A percentile compares a stretch with the other conserved stretches of the same genome.
These are phyloP conservation scores for Trichoderma sp. DNA, from an alignment of 2,329 filamentous ascomycete genomes.

Conservation along the genomic window DNA sequence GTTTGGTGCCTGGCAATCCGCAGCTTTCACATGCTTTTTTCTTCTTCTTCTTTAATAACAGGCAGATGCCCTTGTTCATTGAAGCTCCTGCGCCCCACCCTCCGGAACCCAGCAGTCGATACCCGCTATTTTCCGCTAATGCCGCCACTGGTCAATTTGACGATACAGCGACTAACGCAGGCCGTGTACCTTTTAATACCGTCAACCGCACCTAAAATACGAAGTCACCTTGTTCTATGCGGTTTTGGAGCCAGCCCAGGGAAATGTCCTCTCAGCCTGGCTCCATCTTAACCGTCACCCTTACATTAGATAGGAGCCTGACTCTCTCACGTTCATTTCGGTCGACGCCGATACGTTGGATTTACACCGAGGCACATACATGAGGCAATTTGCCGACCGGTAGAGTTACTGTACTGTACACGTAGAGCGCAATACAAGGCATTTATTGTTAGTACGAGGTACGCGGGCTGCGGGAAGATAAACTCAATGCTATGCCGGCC, in stretches of 20 bases:
- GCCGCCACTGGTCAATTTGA: slow-evolving; percentile 6
- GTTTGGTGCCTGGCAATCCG: not conserved
- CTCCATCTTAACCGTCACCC: slow-evolving; percentile 1
- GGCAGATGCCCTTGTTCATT: not conserved
- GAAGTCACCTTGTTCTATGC: not conserved
- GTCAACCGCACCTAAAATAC: not conserved
- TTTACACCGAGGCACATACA: slow-evolving; percentile 11
- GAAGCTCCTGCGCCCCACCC: slow-evolving; percentile 12
- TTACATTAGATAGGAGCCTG: slow-evolving; percentile 5
- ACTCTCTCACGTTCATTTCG: slow-evolving; percentile 11
- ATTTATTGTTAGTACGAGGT: not conserved
- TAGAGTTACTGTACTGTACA: not conserved
- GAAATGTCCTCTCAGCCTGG: not conserved
- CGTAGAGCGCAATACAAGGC: not conserved
- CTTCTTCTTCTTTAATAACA: not conserved
- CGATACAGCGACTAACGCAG: slow-evolving; percentile 7
- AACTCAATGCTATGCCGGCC: slow-evolving; percentile 9
- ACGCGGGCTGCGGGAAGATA: not conserved
- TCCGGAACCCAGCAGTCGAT: not conserved
- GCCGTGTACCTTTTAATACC: not conserved
- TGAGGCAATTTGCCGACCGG: slow-evolving; percentile 8
- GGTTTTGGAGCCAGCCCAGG: not conserved
- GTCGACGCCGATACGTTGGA: slow-evolving; percentile 9
- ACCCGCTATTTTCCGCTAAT: slow-evolving; percentile 17
- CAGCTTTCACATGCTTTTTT: slow-evolving; percentile 22